phyloP scores from a whole-genome alignment of 495 filamentous ascomycete species.

The Penicillium cosmopolitanum region DNA sequence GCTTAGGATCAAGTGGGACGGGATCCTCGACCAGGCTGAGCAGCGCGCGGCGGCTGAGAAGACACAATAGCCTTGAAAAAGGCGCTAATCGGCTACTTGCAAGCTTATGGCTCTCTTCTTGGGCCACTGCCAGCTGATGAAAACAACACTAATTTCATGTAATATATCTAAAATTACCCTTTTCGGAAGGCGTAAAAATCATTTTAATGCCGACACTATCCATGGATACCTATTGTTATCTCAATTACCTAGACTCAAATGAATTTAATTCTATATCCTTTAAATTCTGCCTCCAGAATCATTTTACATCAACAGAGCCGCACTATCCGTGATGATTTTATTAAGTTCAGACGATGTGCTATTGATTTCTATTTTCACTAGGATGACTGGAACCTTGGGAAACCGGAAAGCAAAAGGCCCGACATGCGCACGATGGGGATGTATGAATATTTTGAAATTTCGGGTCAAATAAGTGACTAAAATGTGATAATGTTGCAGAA shows the following conservation, averaged over 20 bases:
- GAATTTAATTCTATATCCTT: conserved; percentile 15
- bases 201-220: not conserved
- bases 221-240: too few species aligned
- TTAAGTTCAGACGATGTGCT: conserved; percentile 29
- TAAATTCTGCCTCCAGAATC: conserved; percentile 27
- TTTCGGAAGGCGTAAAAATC: conserved; percentile 7
- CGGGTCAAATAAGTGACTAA: conserved; percentile 22
- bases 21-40: conserved; percentile 51
- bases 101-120: not conserved
- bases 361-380: conserved; percentile 23
- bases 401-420: conserved; percentile 13
- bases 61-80: not conserved
- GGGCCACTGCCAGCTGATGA: not conserved
- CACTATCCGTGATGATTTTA: conserved; percentile 26
- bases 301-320: conserved; percentile 44
- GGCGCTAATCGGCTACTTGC: not conserved
- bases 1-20: conserved; percentile 79
- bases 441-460: conserved; percentile 6
- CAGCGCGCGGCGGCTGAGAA: conserved; percentile 10
- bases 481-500: conserved; percentile 26
- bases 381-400: conserved; percentile 16
- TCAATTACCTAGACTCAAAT: conserved; percentile 6
- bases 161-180: conserved; percentile 5
- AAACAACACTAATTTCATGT: not conserved
- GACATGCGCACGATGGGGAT: not conserved